Conservation (phyloP, 495 filamentous ascomycete genomes). For the Daldinia grandis region DNA sequence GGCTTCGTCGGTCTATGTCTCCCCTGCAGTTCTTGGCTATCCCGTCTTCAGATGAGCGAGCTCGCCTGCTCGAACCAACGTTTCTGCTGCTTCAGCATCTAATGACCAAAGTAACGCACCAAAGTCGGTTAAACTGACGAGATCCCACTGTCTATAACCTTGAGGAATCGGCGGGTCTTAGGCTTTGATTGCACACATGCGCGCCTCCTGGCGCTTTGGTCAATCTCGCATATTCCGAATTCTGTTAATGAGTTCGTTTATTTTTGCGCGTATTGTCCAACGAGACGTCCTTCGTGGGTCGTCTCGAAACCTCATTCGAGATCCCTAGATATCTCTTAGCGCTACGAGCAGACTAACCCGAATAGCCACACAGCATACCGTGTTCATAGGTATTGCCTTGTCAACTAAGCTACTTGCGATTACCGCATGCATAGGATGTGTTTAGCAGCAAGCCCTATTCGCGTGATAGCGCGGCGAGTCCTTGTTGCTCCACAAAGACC, state of each 20-base stretch:
- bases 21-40: constrained; percentile 23
- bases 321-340: constrained; percentile 5
- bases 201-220: constrained; percentile 24
- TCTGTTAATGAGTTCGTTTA: constrained; percentile 8
- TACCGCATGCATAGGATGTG: constrained; percentile 10
- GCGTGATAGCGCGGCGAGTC: constrained; percentile 12
- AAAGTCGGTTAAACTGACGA: constrained; percentile 29
- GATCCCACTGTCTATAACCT: constrained; percentile 7
- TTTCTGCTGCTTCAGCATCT: constrained; percentile 35
- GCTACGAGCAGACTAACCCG: constrained; percentile 9
- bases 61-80: constrained; percentile 16
- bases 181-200: constrained; percentile 26
- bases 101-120: constrained; percentile 26
- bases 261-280: constrained; percentile 14
- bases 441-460: constrained; percentile 24
- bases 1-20: constrained; percentile 25
- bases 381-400: constrained; percentile 15
- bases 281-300: constrained; percentile 3
- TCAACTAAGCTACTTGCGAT: constrained; percentile 13
- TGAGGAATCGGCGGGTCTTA: constrained; percentile 2
- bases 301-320: background rate
- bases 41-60: constrained; percentile 34
- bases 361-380: constrained; percentile 22
- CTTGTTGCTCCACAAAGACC: constrained; percentile 34
- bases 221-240: constrained; percentile 3